These are phyloP conservation scores for Closterium sp. DNA, from an alignment of 139 green algal species.

Conservation along the genomic window DNA sequence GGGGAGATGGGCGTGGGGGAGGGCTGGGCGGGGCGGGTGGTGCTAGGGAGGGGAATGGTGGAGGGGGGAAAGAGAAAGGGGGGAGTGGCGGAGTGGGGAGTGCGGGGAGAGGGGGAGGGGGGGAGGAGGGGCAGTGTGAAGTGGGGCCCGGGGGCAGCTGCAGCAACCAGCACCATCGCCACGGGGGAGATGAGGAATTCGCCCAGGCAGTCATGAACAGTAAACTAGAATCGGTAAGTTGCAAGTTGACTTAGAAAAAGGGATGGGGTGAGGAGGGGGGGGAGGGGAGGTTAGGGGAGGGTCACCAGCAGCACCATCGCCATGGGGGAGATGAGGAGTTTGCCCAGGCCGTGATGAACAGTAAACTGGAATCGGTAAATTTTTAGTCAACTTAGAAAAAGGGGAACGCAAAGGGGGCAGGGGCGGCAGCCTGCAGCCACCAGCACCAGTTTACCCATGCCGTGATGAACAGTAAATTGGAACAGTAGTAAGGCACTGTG, in stretches of 20 bases:
- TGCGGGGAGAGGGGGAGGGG: background rate
- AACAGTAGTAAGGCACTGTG: no score
- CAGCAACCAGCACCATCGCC: background rate
- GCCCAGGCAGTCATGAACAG: conserved; percentile 68
- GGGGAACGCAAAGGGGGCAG: no score
- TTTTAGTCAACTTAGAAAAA: no score
- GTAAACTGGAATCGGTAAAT: conserved; percentile 56
- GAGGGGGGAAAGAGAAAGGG: background rate
- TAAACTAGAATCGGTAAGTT: conserved; percentile 57
- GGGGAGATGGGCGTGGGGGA: background rate
- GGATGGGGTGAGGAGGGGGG: no score
- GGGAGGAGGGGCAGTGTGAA: background rate
- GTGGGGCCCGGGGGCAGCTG: background rate
- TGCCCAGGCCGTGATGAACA: conserved; percentile 69
- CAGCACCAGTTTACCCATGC: no score
- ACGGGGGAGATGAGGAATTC: conserved; percentile 48
- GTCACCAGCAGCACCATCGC: no score
- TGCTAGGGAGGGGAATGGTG: conserved; percentile 2
- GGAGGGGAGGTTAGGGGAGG: background rate
- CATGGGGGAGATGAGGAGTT: conserved; percentile 57
- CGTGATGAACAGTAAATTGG: no score
- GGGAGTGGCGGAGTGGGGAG: background rate
- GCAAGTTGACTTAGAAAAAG: no score
- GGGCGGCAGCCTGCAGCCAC: no score
- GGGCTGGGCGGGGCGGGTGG: background rate